Evolutionary conservation across 345 rosid species (phyloP).

Genomic region (Turnera subulata): DNA sequence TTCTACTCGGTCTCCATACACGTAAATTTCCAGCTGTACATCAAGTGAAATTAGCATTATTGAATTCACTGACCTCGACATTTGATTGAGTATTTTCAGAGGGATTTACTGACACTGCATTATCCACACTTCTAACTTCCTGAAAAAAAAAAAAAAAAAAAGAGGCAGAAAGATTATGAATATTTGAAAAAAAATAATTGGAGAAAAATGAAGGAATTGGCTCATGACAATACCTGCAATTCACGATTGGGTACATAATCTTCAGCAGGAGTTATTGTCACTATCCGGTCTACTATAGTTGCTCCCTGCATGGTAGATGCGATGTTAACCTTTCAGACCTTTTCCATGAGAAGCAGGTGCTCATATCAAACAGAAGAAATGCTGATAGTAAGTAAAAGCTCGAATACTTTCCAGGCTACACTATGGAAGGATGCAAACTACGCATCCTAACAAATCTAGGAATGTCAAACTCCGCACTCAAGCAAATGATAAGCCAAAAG

Average conservation of each 20-base stretch:
- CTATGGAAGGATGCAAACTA: too few species aligned
- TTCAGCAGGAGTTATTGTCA: slow-evolving; percentile 59
- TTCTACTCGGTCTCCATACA: background rate
- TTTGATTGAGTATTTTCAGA: slow-evolving; percentile 22
- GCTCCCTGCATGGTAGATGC: slow-evolving; percentile 58
- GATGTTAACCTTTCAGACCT: slow-evolving; percentile 9
- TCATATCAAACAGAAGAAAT: background rate
- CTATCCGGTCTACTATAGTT: slow-evolving; percentile 80
- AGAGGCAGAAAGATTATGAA: slow-evolving; percentile 10
- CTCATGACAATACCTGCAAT: slow-evolving; percentile 38
- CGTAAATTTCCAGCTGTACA: background rate
- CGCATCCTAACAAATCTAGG: too few species aligned
- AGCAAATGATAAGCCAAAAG: too few species aligned
- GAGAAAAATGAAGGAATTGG: slow-evolving; percentile 10
- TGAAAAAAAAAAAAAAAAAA: slow-evolving; percentile 37
- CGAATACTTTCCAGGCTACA: too few species aligned
- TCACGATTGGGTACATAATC: slow-evolving; percentile 52
- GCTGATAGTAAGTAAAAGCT: too few species aligned
- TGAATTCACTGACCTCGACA: slow-evolving; percentile 44
- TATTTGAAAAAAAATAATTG: slow-evolving; percentile 7
- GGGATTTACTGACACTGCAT: slow-evolving; percentile 32
- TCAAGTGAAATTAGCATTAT: background rate
- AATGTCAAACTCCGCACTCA: too few species aligned
- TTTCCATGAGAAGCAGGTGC: too few species aligned
- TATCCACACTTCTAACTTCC: slow-evolving; percentile 53